phyloP scores from a whole-genome alignment of 2,329 filamentous ascomycete species.

The Rhexocercosporidium sp. region DNA sequence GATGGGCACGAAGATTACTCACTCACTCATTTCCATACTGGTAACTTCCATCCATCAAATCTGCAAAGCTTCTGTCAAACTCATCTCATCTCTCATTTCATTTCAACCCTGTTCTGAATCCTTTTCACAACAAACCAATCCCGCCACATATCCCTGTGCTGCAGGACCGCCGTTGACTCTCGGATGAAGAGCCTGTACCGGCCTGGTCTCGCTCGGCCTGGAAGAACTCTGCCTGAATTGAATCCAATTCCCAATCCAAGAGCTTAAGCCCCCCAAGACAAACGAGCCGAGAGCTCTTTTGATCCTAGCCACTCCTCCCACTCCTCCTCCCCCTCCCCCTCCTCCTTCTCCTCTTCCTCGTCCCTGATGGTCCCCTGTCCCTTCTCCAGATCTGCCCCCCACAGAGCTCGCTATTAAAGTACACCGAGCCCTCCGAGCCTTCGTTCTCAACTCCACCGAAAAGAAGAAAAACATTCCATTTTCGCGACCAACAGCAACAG shows the following conservation, averaged over 20 bases:
- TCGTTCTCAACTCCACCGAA: conserved; percentile 39
- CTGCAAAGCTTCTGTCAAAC: background rate
- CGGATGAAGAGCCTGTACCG: background rate
- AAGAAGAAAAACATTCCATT: conserved; percentile 21
- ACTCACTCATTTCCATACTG: background rate
- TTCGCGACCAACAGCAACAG: conserved; percentile 17
- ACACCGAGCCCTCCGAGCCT: conserved; percentile 20
- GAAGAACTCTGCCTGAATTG: conserved; percentile 10
- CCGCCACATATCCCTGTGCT: background rate
- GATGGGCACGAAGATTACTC: background rate
- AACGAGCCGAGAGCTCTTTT: too few relatives aligned
- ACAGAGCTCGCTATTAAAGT: conserved; percentile 28
- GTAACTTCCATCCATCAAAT: background rate
- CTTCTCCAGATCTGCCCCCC: conserved; percentile 14
- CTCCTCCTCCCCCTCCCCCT: background rate
- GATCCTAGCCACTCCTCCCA: too few relatives aligned
- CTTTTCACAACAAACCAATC: background rate
- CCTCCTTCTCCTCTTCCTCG: background rate
- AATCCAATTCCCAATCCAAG: too few relatives aligned
- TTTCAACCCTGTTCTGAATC: background rate
- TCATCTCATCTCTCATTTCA: background rate
- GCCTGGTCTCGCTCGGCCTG: conserved; percentile 3
- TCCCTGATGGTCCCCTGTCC: too few relatives aligned
- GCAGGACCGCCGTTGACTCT: background rate
- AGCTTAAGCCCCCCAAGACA: too few relatives aligned